Percentiles rank a stretch among this genome's conserved stretches.
phyloP scores from a whole-genome alignment of 1,284 basidiomycete species.

The Puccinia polysora region DNA sequence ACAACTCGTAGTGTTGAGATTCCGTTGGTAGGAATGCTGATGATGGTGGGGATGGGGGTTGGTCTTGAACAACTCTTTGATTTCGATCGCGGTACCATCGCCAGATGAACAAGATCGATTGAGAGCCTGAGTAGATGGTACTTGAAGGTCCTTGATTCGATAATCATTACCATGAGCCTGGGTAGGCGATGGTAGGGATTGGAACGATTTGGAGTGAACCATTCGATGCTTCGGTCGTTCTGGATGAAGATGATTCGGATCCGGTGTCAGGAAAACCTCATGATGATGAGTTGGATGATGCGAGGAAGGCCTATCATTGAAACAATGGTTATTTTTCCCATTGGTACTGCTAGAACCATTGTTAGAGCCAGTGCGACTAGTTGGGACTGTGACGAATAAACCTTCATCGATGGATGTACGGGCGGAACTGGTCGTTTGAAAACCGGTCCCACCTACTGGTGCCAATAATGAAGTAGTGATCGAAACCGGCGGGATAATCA shows the following conservation, averaged over 20 bases:
- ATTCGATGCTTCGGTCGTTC: constrained; percentile 22
- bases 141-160: not conserved
- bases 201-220: constrained; percentile 26
- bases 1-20: not conserved
- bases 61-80: not conserved
- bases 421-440: not conserved
- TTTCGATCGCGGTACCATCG: not conserved
- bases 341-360: not conserved
- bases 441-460: constrained; percentile 9
- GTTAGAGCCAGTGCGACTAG: constrained; percentile 6
- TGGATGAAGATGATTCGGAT: constrained; percentile 7
- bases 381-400: constrained; percentile 4
- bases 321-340: constrained; percentile 4
- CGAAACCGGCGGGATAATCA: constrained; percentile 25
- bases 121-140: not conserved
- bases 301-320: not conserved
- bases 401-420: constrained; percentile 24
- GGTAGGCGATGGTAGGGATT: constrained; percentile 4
- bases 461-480: constrained; percentile 34
- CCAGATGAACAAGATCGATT: not conserved
- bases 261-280: not conserved
- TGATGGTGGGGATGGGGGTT: not conserved
- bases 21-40: not conserved
- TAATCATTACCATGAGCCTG: not conserved
- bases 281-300: not conserved